A percentile compares a stretch with the other conserved stretches of the same genome.
Conservation (phyloP, 1,139 yeast species). For the Diutina neorugosa region DNA sequence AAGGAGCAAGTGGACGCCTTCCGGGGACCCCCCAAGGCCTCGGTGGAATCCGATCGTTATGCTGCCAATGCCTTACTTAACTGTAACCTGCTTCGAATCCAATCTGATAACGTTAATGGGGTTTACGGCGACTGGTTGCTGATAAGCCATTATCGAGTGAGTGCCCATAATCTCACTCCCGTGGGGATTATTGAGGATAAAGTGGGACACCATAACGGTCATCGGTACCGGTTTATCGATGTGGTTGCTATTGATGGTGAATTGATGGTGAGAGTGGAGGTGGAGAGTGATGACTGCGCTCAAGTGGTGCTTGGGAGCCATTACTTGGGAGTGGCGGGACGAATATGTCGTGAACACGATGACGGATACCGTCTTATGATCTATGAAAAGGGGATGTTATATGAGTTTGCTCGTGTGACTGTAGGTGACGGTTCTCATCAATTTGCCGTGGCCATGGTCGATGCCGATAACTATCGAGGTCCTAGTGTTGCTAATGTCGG, state of each 20-base stretch:
- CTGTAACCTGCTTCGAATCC: neutral
- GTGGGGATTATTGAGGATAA: neutral
- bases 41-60: neutral
- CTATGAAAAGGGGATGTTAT: too few relatives aligned
- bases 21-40: neutral
- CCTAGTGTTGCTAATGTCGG: neutral
- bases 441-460: neutral
- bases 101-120: neutral
- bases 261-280: neutral
- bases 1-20: neutral
- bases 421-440: neutral
- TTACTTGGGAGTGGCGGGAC: neutral
- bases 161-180: neutral
- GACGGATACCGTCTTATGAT: neutral
- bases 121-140: neutral
- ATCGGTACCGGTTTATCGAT: neutral
- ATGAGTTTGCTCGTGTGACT: neutral
- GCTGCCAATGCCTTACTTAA: neutral
- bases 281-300: neutral
- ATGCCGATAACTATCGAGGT: neutral
- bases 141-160: neutral
- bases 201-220: neutral
- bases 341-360: neutral
- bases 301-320: neutral
- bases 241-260: neutral